Evolutionary conservation across 108 stramenopile species (phyloP).

Genomic region (Bacterosira constricta): DNA sequence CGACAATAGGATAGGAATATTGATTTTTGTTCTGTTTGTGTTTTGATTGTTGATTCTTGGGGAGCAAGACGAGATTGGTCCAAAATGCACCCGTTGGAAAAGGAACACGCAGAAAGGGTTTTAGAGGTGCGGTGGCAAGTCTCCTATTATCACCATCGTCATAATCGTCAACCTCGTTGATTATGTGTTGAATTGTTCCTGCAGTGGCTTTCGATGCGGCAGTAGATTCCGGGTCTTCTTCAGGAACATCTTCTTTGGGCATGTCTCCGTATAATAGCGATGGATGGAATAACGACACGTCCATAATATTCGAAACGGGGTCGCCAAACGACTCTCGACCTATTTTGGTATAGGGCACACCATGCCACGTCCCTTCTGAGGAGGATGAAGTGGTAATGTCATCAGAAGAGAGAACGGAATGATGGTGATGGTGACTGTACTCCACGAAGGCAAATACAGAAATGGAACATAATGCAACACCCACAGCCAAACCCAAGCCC

Average conservation of each 20-base stretch:
- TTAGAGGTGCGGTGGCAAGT: conserved; percentile 3
- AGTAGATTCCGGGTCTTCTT: background rate
- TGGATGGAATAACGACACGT: conserved; percentile 71
- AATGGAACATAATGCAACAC: conserved; percentile 31
- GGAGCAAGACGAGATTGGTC: conserved; percentile 79
- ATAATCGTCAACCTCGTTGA: background rate
- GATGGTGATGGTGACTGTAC: conserved; percentile 2
- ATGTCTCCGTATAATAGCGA: conserved; percentile 44
- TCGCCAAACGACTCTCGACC: conserved; percentile 67
- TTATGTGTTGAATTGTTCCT: background rate
- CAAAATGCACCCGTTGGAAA: conserved; percentile 91
- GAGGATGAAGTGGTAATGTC: background rate
- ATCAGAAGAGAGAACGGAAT: background rate
- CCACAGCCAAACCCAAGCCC: conserved; percentile 36
- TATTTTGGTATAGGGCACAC: conserved; percentile 61
- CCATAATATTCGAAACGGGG: conserved; percentile 62
- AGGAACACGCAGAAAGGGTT: conserved; percentile 65
- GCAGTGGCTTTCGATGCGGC: conserved; percentile 1
- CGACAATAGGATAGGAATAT: conserved; percentile 78
- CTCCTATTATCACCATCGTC: background rate
- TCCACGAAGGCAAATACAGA: conserved; percentile 22
- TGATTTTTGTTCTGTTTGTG: conserved; percentile 25
- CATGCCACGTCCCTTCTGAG: conserved; percentile 5
- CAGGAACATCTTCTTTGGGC: background rate
- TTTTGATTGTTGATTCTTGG: conserved; percentile 7